These are phyloP conservation scores for Talaromyces sp. DNA, from an alignment of 2,329 filamentous ascomycete genomes.

Conservation along the genomic window DNA sequence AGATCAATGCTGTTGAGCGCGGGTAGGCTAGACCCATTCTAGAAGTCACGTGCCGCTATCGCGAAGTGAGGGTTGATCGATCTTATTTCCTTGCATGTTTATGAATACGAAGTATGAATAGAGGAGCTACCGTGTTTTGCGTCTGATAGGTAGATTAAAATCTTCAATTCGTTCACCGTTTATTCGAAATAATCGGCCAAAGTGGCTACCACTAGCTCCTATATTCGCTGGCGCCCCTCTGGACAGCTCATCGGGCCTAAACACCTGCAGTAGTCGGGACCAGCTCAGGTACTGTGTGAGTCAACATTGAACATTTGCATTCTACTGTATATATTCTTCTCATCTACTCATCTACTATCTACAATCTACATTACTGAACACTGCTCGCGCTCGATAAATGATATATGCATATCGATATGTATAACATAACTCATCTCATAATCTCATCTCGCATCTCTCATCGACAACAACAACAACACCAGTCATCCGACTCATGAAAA, in stretches of 20 bases:
- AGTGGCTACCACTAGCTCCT: not conserved
- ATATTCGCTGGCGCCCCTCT: not conserved
- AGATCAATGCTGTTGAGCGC: not conserved
- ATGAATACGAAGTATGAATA: too few species aligned
- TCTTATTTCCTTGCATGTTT: not conserved
- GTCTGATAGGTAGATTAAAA: not conserved
- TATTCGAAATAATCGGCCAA: not conserved
- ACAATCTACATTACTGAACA: not conserved
- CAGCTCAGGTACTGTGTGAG: not conserved
- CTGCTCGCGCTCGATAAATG: not conserved
- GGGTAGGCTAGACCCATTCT: not conserved
- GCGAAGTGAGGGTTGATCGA: not conserved
- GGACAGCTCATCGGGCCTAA: conserved; percentile 3
- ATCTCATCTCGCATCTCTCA: conserved; percentile 16
- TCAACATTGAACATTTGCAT: not conserved
- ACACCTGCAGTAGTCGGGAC: not conserved
- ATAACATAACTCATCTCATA: conserved; percentile 19
- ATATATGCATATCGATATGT: conserved; percentile 11
- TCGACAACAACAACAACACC: not conserved
- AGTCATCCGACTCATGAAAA: conserved; percentile 8
- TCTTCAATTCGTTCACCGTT: not conserved
- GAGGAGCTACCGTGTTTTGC: too few species aligned
- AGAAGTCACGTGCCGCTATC: not conserved
- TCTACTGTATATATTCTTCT: not conserved
- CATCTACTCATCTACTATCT: not conserved